A percentile compares a stretch with the other conserved stretches of the same genome.
Evolutionary conservation across 768 basidiomycete genomes (phyloP).

Genomic region (Panaeolus cyanescens): DNA sequence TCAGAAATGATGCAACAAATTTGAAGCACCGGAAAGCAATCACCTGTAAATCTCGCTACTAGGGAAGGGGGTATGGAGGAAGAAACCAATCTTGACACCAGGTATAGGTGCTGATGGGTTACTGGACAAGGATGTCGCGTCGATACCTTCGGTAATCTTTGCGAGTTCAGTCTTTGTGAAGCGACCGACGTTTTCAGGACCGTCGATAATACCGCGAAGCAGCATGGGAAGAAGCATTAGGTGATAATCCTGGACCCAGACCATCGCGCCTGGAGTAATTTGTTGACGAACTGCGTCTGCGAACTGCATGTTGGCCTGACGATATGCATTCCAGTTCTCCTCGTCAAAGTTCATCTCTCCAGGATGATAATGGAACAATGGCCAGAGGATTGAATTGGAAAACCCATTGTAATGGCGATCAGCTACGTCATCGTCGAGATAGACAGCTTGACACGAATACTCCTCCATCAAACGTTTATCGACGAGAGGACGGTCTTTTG

Average conservation of each 20-base stretch:
- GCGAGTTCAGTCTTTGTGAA: constrained; percentile 63
- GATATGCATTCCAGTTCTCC: constrained; percentile 97
- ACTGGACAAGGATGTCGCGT: constrained; percentile 43
- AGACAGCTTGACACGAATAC: constrained; percentile 96
- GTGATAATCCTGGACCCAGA: constrained; percentile 99
- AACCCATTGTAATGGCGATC: constrained; percentile 98
- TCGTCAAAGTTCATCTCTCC: constrained; percentile 99
- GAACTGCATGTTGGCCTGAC: constrained; percentile 94
- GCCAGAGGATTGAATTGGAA: constrained; percentile 99
- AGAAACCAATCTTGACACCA: constrained; percentile 95
- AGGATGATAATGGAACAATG: constrained; percentile 98
- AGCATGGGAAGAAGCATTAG: constrained; percentile 98
- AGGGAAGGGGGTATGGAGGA: constrained; percentile 98
- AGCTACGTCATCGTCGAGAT: constrained; percentile 97
- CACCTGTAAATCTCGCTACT: constrained; percentile 97
- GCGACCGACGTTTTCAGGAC: constrained; percentile 55
- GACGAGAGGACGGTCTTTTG: constrained; percentile 87
- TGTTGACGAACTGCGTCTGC: constrained; percentile 86
- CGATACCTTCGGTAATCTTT: constrained; percentile 73
- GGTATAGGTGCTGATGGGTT: constrained; percentile 42
- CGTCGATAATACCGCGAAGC: constrained; percentile 85
- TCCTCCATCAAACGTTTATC: constrained; percentile 93
- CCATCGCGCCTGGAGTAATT: constrained; percentile 85
- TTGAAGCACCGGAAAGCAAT: constrained; percentile 22
- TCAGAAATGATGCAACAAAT: constrained; percentile 11